Evolutionary conservation across 257 asterid genomes (phyloP).

Genomic region (Petunia secreta): DNA sequence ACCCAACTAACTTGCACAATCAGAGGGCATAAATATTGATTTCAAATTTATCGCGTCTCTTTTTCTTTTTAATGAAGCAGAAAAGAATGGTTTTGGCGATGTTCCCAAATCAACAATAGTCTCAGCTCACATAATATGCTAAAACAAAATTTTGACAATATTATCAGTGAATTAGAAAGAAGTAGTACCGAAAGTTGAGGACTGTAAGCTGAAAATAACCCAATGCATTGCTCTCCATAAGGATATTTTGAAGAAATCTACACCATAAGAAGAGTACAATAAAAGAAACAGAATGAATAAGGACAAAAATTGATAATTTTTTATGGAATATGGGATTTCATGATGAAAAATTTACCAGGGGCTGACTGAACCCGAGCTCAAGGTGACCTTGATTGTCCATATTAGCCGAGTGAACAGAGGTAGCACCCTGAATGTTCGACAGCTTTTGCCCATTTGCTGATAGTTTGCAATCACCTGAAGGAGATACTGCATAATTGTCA

Average conservation of each 20-base stretch:
- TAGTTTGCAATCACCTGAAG: constrained; percentile 27
- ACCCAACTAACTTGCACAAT: constrained; percentile 17
- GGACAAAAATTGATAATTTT: not conserved
- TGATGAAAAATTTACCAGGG: constrained; percentile 41
- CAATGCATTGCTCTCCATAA: constrained; percentile 54
- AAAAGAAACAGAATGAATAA: not conserved
- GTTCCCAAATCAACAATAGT: not conserved
- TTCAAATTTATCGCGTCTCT: not conserved
- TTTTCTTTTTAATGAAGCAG: not conserved
- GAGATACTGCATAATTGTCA: constrained; percentile 12
- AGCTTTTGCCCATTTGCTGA: constrained; percentile 40
- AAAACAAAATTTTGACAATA: not conserved
- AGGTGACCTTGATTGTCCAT: constrained; percentile 43
- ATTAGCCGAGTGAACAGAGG: constrained; percentile 10
- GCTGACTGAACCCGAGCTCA: constrained; percentile 59
- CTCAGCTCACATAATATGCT: not conserved
- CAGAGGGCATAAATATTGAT: not conserved
- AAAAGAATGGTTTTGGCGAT: not conserved
- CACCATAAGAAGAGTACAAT: constrained; percentile 16
- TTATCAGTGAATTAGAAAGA: constrained; percentile 6
- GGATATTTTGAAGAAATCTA: constrained; percentile 62
- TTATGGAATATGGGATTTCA: not conserved
- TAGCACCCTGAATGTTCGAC: constrained; percentile 34
- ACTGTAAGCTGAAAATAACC: constrained; percentile 48
- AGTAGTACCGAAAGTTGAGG: constrained; percentile 52